These are phyloP conservation scores for Calonectria pseudoreteaudii DNA, from an alignment of 2,329 filamentous ascomycete species.

Conservation along the genomic window DNA sequence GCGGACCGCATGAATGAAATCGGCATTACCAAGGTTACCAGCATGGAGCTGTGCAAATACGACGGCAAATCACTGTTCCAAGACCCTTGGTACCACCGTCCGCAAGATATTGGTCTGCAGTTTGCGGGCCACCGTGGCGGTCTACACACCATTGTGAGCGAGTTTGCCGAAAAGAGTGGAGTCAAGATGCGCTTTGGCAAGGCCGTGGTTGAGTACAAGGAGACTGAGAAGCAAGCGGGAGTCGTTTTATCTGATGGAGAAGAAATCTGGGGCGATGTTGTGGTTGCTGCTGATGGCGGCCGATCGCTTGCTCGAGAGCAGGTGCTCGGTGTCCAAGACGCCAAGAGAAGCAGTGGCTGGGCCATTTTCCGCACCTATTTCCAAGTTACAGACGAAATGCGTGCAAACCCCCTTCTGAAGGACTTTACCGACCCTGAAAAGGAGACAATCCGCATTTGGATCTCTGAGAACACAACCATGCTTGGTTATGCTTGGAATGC, in stretches of 20 bases:
- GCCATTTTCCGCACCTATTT: slow-evolving; percentile 34
- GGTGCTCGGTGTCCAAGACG: slow-evolving; percentile 30
- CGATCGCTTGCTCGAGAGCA: slow-evolving; percentile 35
- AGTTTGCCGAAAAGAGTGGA: slow-evolving; percentile 31
- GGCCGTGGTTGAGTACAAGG: slow-evolving; percentile 28
- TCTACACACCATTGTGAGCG: slow-evolving; percentile 30
- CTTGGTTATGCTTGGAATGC: slow-evolving; percentile 10
- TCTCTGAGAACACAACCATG: slow-evolving; percentile 12
- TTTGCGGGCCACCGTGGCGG: slow-evolving; percentile 30
- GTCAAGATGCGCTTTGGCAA: slow-evolving; percentile 30
- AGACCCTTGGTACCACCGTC: slow-evolving; percentile 27
- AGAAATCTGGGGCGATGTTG: slow-evolving; percentile 23
- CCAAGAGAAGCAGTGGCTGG: slow-evolving; percentile 34
- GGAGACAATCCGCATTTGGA: slow-evolving; percentile 17
- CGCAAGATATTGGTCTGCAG: slow-evolving; percentile 5
- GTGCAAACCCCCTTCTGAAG: not conserved
- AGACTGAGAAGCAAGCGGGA: not conserved
- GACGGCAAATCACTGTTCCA: slow-evolving; percentile 18
- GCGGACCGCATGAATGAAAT: not conserved
- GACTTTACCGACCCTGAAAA: slow-evolving; percentile 4
- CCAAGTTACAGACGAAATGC: slow-evolving; percentile 10
- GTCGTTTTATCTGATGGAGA: slow-evolving; percentile 30
- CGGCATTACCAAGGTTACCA: slow-evolving; percentile 5
- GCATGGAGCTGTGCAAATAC: slow-evolving; percentile 27
- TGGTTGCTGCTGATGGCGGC: slow-evolving; percentile 34